Evolutionary conservation across 75 land plant species (phyloP).

Genomic region (Pinus tabuliformis): DNA sequence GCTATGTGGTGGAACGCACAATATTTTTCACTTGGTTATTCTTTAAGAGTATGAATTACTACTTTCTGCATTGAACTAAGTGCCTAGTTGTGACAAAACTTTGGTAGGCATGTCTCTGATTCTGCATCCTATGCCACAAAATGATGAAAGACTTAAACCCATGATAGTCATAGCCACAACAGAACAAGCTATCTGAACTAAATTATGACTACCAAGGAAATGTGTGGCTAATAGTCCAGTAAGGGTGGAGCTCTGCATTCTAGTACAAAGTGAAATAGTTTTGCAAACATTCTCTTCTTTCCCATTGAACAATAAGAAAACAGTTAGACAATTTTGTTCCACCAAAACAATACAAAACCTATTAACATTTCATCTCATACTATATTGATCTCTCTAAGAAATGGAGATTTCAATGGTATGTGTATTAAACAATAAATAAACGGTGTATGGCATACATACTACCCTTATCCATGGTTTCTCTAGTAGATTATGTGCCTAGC

Average conservation of each 20-base stretch:
- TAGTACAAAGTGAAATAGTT: constrained; percentile 89
- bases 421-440: no score
- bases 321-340: no score
- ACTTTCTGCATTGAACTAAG: no score
- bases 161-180: constrained; percentile 95
- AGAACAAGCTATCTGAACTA: constrained; percentile 94
- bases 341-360: background rate
- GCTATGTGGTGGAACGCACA: no score
- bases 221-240: constrained; percentile 92
- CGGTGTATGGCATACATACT: no score
- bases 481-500: no score
- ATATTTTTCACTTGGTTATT: no score
- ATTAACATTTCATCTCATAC: background rate
- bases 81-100: no score
- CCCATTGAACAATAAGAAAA: constrained; percentile 28
- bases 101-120: constrained; percentile 42
- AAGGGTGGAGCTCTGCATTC: constrained; percentile 97
- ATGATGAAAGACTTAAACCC: constrained; percentile 87
- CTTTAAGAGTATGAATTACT: no score
- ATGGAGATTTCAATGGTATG: no score
- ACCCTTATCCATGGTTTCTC: no score
- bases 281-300: constrained; percentile 71
- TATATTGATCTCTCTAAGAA: background rate
- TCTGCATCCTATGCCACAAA: constrained; percentile 82
- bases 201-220: constrained; percentile 90